Percentiles rank a stretch among this genome's conserved stretches.
Conservation (phyloP, 2,329 filamentous ascomycete genomes). For the Ciborinia camelliae region DNA sequence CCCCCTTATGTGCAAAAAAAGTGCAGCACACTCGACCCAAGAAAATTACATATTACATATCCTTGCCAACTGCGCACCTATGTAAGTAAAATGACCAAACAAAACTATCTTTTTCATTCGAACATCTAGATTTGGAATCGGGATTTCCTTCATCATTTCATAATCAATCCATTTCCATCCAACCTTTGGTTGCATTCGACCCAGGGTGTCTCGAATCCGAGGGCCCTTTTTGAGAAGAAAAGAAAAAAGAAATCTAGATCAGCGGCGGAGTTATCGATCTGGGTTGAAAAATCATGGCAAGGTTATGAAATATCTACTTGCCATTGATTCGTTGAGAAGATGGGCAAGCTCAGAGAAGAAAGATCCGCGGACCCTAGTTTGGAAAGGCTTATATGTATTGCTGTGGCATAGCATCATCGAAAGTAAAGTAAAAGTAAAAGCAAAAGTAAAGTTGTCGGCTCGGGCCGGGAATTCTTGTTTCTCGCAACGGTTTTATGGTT, state of each 20-base stretch:
- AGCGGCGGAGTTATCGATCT: constrained; percentile 11
- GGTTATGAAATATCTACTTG: background rate
- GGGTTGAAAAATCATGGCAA: constrained; percentile 1
- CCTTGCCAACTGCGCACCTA: background rate
- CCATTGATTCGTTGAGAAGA: background rate
- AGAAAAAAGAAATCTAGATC: constrained; percentile 2
- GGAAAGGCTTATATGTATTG: background rate
- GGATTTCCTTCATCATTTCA: too few relatives aligned
- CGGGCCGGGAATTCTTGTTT: constrained; percentile 9
- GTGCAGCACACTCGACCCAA: background rate
- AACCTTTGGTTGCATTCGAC: constrained; percentile 1
- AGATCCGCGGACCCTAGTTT: background rate
- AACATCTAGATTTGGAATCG: background rate
- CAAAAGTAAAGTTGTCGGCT: constrained; percentile 10
- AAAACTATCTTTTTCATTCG: background rate
- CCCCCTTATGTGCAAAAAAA: background rate
- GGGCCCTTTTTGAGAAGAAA: too few relatives aligned
- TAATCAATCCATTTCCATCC: background rate
- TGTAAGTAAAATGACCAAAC: constrained; percentile 13
- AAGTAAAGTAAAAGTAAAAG: too few relatives aligned
- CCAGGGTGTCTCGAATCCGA: background rate
- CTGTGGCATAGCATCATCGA: constrained; percentile 1
- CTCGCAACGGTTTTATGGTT: constrained; percentile 16
- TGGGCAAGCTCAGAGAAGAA: background rate
- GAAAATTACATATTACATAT: background rate